Conservation (phyloP, 2,329 filamentous ascomycete species). For the Aotearoamyces nothofagi region DNA sequence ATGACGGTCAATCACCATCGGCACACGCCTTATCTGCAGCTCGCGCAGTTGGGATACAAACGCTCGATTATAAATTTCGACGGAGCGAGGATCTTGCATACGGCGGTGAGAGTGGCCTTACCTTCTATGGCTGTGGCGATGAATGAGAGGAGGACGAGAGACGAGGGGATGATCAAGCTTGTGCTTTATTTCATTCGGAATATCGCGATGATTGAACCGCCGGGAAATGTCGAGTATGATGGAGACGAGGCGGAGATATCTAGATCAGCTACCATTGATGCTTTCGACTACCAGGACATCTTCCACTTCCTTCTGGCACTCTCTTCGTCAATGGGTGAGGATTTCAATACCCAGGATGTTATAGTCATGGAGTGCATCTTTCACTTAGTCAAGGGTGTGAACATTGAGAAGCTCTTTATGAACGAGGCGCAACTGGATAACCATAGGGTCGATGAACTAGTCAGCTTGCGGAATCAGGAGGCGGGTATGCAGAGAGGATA, state of each 20-base stretch:
- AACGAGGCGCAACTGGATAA: slow-evolving; percentile 55
- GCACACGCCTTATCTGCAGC: slow-evolving; percentile 77
- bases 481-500: slow-evolving; percentile 67
- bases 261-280: slow-evolving; percentile 73
- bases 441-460: slow-evolving; percentile 58
- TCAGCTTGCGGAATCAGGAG: slow-evolving; percentile 65
- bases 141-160: slow-evolving; percentile 60
- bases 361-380: slow-evolving; percentile 86
- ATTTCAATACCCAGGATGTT: slow-evolving; percentile 80
- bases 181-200: slow-evolving; percentile 83
- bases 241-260: slow-evolving; percentile 86
- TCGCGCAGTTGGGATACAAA: slow-evolving; percentile 84
- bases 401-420: slow-evolving; percentile 75
- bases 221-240: slow-evolving; percentile 57
- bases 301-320: slow-evolving; percentile 74
- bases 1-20: slow-evolving; percentile 90
- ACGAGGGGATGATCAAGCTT: slow-evolving; percentile 86
- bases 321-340: slow-evolving; percentile 84
- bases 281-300: slow-evolving; percentile 82
- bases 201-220: slow-evolving; percentile 67
- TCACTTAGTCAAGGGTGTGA: slow-evolving; percentile 80
- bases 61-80: slow-evolving; percentile 75
- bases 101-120: slow-evolving; percentile 64
- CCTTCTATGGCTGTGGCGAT: slow-evolving; percentile 72
- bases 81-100: slow-evolving; percentile 60